Conservation (phyloP, 495 filamentous ascomycete species). For the Tuber brumale region DNA sequence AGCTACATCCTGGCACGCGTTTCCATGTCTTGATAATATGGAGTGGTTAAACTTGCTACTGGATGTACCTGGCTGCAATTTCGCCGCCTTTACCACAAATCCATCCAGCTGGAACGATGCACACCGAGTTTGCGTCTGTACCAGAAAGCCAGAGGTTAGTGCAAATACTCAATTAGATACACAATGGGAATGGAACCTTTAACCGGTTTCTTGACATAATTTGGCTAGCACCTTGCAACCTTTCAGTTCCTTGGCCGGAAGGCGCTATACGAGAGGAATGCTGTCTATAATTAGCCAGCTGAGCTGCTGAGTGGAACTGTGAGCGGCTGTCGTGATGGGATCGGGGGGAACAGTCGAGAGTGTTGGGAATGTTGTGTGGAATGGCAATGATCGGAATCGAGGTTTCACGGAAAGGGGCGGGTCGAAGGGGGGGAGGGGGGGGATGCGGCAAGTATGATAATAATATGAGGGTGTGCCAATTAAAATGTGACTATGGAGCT, state of each 20-base stretch:
- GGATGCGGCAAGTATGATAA: too few relatives aligned
- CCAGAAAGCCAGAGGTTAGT: not conserved
- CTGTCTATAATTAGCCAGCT: not conserved
- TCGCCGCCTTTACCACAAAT: not conserved
- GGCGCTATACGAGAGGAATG: not conserved
- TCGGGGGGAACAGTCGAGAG: not conserved
- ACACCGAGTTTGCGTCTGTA: not conserved
- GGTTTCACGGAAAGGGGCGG: too few relatives aligned
- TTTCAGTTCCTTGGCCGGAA: not conserved
- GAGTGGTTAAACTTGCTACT: not conserved
- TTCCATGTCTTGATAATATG: constrained; percentile 15
- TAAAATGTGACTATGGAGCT: too few relatives aligned
- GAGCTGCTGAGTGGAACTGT: not conserved
- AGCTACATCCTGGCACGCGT: constrained; percentile 11
- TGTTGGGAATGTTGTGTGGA: too few relatives aligned
- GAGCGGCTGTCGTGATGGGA: not conserved
- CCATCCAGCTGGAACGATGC: not conserved
- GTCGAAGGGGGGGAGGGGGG: too few relatives aligned
- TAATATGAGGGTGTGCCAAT: too few relatives aligned
- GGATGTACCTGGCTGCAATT: not conserved
- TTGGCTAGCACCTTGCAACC: not conserved
- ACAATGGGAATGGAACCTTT: not conserved
- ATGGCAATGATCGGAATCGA: too few relatives aligned
- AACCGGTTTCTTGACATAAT: not conserved
- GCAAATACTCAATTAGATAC: not conserved